These are phyloP conservation scores for Hanseniaspora clermontiae DNA, from an alignment of 805 yeast genomes.

Conservation along the genomic window DNA sequence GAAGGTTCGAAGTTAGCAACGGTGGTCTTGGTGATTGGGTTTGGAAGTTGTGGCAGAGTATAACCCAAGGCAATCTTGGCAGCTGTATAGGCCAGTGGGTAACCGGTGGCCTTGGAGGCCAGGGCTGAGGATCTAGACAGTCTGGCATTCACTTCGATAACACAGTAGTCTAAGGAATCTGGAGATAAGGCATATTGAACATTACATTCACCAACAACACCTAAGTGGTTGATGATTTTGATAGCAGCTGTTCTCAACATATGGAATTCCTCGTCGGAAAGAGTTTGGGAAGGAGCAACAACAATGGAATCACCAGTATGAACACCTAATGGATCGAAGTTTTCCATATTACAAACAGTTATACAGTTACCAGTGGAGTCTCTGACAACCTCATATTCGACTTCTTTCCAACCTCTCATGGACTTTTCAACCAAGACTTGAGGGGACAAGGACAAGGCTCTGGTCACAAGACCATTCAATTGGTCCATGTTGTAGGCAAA, in stretches of 20 bases:
- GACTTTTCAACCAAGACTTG: conserved; percentile 91
- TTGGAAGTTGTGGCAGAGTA: conserved; percentile 80
- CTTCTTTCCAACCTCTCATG: conserved; percentile 99
- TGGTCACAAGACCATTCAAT: conserved; percentile 68
- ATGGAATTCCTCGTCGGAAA: conserved; percentile 92
- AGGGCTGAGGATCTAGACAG: conserved; percentile 96
- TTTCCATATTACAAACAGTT: conserved; percentile 98
- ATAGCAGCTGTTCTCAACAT: conserved; percentile 97
- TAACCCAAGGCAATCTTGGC: conserved; percentile 91
- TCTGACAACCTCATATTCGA: conserved; percentile 96
- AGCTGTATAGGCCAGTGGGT: conserved; percentile 95
- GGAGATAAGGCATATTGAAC: conserved; percentile 95
- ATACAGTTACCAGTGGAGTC: conserved; percentile 96
- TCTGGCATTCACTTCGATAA: conserved; percentile 96
- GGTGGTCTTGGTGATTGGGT: conserved; percentile 86
- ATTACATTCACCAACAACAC: conserved; percentile 99
- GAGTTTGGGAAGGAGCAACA: conserved; percentile 95
- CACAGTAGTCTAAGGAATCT: conserved; percentile 84
- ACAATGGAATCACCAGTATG: conserved; percentile 99
- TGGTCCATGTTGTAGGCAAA: conserved; percentile 82
- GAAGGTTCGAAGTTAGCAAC: conserved; percentile 97
- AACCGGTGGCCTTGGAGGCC: conserved; percentile 97
- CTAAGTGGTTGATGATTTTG: conserved; percentile 89
- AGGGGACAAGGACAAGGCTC: conserved; percentile 91
- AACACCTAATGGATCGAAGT: conserved; percentile 94